phyloP scores from a whole-genome alignment of 768 basidiomycete species.

The Suillus ampliporus region DNA sequence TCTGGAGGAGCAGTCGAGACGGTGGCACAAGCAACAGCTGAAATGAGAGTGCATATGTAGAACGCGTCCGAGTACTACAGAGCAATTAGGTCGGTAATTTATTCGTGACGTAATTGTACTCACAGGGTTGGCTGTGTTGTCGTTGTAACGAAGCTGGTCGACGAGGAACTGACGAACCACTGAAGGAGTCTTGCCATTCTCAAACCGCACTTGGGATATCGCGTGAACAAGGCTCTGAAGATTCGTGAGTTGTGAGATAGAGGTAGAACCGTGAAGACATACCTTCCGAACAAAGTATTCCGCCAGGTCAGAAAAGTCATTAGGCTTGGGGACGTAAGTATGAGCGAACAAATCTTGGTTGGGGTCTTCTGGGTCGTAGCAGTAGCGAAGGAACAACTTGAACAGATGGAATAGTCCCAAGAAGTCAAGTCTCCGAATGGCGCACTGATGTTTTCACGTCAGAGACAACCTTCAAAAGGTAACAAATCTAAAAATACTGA shows the following conservation, averaged over 20 bases:
- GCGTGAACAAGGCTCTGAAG: conserved; percentile 77
- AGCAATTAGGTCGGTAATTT: conserved; percentile 15
- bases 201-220: conserved; percentile 85
- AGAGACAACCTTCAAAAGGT: conserved; percentile 17
- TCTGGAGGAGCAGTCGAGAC: conserved; percentile 81
- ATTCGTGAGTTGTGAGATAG: conserved; percentile 13
- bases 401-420: conserved; percentile 94
- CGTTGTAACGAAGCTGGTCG: conserved; percentile 93
- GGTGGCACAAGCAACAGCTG: conserved; percentile 79
- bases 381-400: conserved; percentile 91
- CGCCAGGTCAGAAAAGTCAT: conserved; percentile 89
- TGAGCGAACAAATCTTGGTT: conserved; percentile 85
- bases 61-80: conserved; percentile 87
- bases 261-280: conserved; percentile 11
- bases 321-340: conserved; percentile 92
- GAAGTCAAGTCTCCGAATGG: conserved; percentile 81
- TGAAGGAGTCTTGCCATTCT: conserved; percentile 83
- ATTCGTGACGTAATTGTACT: conserved; percentile 34
- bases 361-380: conserved; percentile 84
- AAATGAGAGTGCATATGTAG: conserved; percentile 87
- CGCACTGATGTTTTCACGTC: conserved; percentile 61
- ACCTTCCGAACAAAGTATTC: conserved; percentile 98
- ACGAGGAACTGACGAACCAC: conserved; percentile 88
- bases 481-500: conserved; percentile 46
- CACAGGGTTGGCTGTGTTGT: conserved; percentile 90